Conservation (phyloP, 225 moss, liverwort and hornwort species). For the Antitrichia curtipendula region DNA sequence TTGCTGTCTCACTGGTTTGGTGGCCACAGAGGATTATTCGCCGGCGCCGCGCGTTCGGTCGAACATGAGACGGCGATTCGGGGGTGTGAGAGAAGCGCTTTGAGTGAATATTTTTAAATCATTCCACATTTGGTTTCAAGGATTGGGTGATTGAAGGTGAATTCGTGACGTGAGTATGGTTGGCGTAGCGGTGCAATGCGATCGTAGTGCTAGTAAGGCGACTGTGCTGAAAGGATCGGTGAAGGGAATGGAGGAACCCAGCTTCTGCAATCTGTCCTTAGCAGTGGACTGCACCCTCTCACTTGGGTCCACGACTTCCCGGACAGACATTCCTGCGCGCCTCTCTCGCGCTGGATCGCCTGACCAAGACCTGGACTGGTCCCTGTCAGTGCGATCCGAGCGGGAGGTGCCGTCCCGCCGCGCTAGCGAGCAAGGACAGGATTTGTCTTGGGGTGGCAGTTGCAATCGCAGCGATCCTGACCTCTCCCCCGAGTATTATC, state of each 20-base stretch:
- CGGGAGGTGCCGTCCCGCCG: not conserved
- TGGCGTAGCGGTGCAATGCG: constrained; percentile 25
- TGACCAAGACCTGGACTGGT: constrained; percentile 25
- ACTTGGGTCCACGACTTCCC: constrained; percentile 15
- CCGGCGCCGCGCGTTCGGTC: not conserved
- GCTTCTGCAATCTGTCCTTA: constrained; percentile 32
- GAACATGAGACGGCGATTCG: constrained; percentile 10
- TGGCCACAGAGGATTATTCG: not conserved
- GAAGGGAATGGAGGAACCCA: constrained; percentile 30
- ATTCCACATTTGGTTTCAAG: not conserved
- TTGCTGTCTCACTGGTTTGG: not conserved
- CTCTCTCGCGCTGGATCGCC: constrained; percentile 34
- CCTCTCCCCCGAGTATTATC: constrained; percentile 4
- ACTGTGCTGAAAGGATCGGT: not conserved
- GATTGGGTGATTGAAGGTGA: not conserved
- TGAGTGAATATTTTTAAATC: not conserved
- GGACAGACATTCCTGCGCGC: constrained; percentile 14
- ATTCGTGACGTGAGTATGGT: not conserved
- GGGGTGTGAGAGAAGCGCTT: constrained; percentile 4
- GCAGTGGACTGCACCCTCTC: constrained; percentile 51
- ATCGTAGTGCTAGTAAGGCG: not conserved
- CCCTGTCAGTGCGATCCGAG: constrained; percentile 20
- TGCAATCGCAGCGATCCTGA: constrained; percentile 23
- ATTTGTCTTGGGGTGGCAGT: constrained; percentile 30
- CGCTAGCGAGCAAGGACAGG: constrained; percentile 8